Base-by-base conservation (phyloP, 306 rosid species). In the Senna siamea region DNA sequence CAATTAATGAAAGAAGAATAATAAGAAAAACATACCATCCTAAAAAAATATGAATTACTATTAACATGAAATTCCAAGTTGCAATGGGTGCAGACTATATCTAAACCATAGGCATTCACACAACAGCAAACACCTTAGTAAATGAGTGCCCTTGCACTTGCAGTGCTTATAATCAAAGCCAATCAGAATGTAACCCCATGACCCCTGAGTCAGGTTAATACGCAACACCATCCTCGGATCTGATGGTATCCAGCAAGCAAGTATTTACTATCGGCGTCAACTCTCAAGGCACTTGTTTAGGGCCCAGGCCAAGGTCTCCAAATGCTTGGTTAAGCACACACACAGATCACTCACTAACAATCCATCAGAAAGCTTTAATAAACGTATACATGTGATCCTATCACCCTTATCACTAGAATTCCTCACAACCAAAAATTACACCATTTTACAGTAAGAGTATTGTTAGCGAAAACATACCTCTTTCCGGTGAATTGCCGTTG, bases 401-500 rank as follows among this genome's bases (percentile, higher is more conserved):
- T 35, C 5, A 4, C 38, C 7, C 38, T 26, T 3, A 26, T 26
- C 3, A 26, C 30, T 26, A 26, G 3, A 35, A 35, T 35, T 35
- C 17, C 4, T 56, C 18, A n/a, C n/a, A 46, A 37, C 60, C 10
- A 8, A 34, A 15, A 44, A 47, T 0, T 14, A n/a, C n/a, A n/a
- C 5, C 3, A 43, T 26, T 22, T 44, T 17, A 3, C 26, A 14
- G 38, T 7, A 23, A 65, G 14, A 14, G 22, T 22, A 1, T 11
- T 62, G 17, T 6, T 12, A 61, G 68, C 6, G 43, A 37, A 76
- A 68, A 43, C 78, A 47, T 67, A 89, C 93, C 96, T 90, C 74
- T 88, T 90, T 52, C 93, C 91, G 8, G 84, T 68, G 41, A 86
- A 10, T 58, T 78, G 87, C 35, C 79, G 80, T 35, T 85, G 93